Percentiles rank a stretch among this genome's conserved stretches.
Evolutionary conservation across 1,284 basidiomycete species (phyloP).

Genomic region (Macrocystidia cucumis): DNA sequence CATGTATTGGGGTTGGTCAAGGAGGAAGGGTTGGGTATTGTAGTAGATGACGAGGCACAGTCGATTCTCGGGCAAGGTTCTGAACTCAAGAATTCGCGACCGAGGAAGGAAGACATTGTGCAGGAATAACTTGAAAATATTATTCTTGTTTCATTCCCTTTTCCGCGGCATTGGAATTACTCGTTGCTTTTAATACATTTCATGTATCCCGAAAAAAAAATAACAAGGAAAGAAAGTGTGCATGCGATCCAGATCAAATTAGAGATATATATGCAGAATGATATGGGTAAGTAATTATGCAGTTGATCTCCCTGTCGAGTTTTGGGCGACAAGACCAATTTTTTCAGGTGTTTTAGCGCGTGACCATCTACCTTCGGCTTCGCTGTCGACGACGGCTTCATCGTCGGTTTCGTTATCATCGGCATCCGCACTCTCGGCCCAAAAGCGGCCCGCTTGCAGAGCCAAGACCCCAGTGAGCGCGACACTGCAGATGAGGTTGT

Average conservation of each 20-base stretch:
- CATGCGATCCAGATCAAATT: too few species aligned
- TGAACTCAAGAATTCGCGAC: constrained; percentile 70
- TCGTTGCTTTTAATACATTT: too few species aligned
- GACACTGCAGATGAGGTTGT: constrained; percentile 75
- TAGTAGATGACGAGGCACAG: constrained; percentile 69
- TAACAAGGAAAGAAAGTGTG: too few species aligned
- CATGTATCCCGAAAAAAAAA: too few species aligned
- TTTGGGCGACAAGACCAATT: too few species aligned
- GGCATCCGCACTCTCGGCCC: constrained; percentile 63
- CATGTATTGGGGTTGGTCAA: constrained; percentile 75
- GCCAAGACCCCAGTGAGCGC: constrained; percentile 73
- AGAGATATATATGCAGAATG: too few species aligned
- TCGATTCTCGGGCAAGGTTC: constrained; percentile 67
- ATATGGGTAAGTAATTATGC: too few species aligned
- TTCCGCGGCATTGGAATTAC: too few species aligned
- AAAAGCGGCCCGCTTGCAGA: constrained; percentile 73
- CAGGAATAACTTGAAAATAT: constrained; percentile 42
- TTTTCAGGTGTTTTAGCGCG: constrained; percentile 26
- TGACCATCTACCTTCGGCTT: constrained; percentile 23
- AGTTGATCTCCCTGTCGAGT: too few species aligned
- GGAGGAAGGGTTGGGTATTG: constrained; percentile 74
- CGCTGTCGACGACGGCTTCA: constrained; percentile 26
- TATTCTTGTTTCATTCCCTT: background rate
- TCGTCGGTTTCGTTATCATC: too few species aligned
- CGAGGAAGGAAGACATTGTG: constrained; percentile 83